Base-by-base conservation (phyloP, 306 rosid genomes). In the Pyrus pyrifolia region DNA sequence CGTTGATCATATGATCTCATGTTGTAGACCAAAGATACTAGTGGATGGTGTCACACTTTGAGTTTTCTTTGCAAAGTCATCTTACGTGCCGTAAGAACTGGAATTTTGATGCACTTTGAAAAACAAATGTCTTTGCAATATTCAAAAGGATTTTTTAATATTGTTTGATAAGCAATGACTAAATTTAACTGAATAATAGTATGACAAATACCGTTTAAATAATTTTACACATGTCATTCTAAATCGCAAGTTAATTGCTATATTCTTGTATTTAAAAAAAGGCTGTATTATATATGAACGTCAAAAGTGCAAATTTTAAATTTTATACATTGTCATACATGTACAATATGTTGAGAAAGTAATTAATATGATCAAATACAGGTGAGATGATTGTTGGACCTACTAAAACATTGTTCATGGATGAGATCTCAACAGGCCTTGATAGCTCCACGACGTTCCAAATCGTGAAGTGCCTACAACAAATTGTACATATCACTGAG, bases 361-460 rank as follows among this genome's bases (percentile, higher is more conserved):
- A 73, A 27, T 18, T 18, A 10, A 30, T 23, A 12, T 9, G 4
- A 10, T 30, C 10, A 17, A 33, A 17, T 6, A 23, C 60, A 93
- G 93, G 96, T 14, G 97, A 95, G 55, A 90, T 92, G 99, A 90
- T 92, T 11, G 97, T 95, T 29, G 99, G 99, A 62, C 99, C 97
- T 1, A 92, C 93, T 3, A 95, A 88, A 57, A 81, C 97, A 25
- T 58, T 95, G 3, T 92, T 92, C 67, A 95, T 95, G 97, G 98
- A 95, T 74, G 97, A 95, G 38, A 95, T 95, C 89, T 95, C 99
- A 67, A 95, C 99, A 0, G 97, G 97, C 12, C 88, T 95, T 6
- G 99, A 95, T 76, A 95, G 97, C 67, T 95, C 99, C 19, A 95
- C 97, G 5, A 95, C 97, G 22, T 90, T 64, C 68, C 99, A 95